Percentiles rank a stretch among this genome's conserved stretches.
phyloP scores from a whole-genome alignment of 2,329 filamentous ascomycete species.

The Trichoderma sp. region DNA sequence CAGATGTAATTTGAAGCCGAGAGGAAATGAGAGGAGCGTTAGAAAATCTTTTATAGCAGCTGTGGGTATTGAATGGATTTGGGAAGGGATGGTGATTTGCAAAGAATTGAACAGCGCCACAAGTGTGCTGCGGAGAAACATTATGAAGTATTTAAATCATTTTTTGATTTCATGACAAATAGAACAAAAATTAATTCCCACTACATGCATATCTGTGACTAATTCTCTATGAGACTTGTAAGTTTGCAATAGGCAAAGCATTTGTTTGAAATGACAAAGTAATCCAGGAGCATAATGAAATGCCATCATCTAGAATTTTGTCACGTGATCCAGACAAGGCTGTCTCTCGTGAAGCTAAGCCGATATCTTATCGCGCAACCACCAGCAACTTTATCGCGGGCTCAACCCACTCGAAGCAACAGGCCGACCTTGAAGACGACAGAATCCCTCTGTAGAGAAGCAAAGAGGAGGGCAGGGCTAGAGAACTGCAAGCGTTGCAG shows the following conservation, averaged over 20 bases:
- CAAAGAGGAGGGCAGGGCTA: not conserved
- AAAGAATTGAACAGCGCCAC: slow-evolving; percentile 43
- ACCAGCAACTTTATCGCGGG: slow-evolving; percentile 4
- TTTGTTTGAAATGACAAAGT: not conserved
- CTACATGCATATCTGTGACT: not conserved
- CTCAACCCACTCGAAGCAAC: not conserved
- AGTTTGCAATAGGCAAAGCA: not conserved
- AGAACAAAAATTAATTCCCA: slow-evolving; percentile 36
- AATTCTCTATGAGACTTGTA: too few species aligned
- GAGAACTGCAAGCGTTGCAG: not conserved
- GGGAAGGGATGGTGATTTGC: slow-evolving; percentile 41
- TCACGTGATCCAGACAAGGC: slow-evolving; percentile 13
- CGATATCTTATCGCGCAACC: slow-evolving; percentile 20
- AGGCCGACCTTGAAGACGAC: not conserved
- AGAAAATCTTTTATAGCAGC: slow-evolving; percentile 37
- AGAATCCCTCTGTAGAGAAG: not conserved
- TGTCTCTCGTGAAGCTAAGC: not conserved
- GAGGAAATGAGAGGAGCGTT: slow-evolving; percentile 33
- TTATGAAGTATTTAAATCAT: slow-evolving; percentile 38
- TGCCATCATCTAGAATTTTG: not conserved
- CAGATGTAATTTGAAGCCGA: slow-evolving; percentile 59
- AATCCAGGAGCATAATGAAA: not conserved
- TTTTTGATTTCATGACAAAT: slow-evolving; percentile 39
- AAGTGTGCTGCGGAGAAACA: slow-evolving; percentile 41
- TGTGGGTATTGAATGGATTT: slow-evolving; percentile 40